phyloP scores from a whole-genome alignment of 108 stramenopile species.

The Schizochytrium sp. region DNA sequence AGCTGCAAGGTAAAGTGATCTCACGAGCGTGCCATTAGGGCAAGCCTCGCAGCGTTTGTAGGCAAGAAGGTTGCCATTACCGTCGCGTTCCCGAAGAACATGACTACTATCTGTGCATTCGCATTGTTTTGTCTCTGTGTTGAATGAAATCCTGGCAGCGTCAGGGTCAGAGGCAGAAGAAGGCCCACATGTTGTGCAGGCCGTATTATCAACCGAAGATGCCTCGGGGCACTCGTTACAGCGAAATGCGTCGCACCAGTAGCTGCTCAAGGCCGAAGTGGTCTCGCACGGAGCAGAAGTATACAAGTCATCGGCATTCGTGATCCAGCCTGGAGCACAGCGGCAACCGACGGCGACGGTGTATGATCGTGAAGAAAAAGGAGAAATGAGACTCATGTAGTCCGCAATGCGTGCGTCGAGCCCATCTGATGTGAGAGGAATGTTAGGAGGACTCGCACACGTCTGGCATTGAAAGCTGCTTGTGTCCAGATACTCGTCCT shows the following conservation, averaged over 20 bases:
- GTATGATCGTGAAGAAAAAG: background rate
- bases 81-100: background rate
- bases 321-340: background rate
- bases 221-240: background rate
- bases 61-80: background rate
- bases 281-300: background rate
- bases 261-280: background rate
- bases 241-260: slow-evolving; percentile 15
- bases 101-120: background rate
- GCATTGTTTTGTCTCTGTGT: background rate
- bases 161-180: background rate
- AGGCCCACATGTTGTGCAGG: background rate
- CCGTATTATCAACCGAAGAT: background rate
- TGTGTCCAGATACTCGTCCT: background rate
- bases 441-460: background rate
- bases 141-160: background rate
- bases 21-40: background rate
- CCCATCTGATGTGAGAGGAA: background rate
- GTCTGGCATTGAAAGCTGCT: background rate
- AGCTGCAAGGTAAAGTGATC: background rate
- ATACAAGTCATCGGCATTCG: background rate
- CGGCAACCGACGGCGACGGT: background rate
- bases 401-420: background rate
- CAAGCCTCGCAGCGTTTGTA: background rate
- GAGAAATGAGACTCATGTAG: background rate